A percentile compares a stretch with the other conserved stretches of the same genome.
These are phyloP conservation scores for Suzukiozyma palmioleophila DNA, from an alignment of 1,139 yeast species.

Conservation along the genomic window DNA sequence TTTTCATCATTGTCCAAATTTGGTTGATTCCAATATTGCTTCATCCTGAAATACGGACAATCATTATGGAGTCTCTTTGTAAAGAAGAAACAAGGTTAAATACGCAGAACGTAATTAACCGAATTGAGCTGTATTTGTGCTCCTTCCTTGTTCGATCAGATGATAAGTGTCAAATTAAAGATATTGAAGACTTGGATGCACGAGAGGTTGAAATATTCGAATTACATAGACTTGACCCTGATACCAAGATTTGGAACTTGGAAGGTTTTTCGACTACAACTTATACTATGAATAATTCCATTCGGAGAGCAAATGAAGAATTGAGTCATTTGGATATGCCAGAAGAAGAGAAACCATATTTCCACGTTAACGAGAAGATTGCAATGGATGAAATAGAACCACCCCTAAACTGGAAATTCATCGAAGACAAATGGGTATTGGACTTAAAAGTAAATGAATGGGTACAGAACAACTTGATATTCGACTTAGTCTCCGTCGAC, in stretches of 20 bases:
- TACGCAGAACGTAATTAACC: constrained; percentile 42
- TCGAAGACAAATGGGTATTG: constrained; percentile 47
- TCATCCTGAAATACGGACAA: constrained; percentile 54
- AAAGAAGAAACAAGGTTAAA: constrained; percentile 60
- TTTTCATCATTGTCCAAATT: constrained; percentile 30
- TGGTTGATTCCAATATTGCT: constrained; percentile 49
- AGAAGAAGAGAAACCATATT: constrained; percentile 6
- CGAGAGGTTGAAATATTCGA: constrained; percentile 65
- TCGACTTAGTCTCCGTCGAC: constrained; percentile 55
- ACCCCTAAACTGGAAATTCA: constrained; percentile 56
- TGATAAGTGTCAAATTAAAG: constrained; percentile 7
- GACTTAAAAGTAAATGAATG: constrained; percentile 58
- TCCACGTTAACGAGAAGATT: constrained; percentile 11
- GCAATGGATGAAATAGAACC: constrained; percentile 39
- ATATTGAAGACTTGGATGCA: constrained; percentile 9
- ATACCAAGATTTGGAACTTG: constrained; percentile 54
- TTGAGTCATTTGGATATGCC: constrained; percentile 7
- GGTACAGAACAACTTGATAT: constrained; percentile 48
- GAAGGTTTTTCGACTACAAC: constrained; percentile 55
- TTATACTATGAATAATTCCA: constrained; percentile 41
- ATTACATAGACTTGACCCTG: constrained; percentile 52
- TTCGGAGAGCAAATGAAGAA: constrained; percentile 16
- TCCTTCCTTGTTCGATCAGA: constrained; percentile 18
- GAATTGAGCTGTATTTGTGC: constrained; percentile 37
- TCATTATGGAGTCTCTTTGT: constrained; percentile 40